These are phyloP conservation scores for Amaranthus cruentus DNA, from an alignment of 148 eudicot species.

Conservation along the genomic window DNA sequence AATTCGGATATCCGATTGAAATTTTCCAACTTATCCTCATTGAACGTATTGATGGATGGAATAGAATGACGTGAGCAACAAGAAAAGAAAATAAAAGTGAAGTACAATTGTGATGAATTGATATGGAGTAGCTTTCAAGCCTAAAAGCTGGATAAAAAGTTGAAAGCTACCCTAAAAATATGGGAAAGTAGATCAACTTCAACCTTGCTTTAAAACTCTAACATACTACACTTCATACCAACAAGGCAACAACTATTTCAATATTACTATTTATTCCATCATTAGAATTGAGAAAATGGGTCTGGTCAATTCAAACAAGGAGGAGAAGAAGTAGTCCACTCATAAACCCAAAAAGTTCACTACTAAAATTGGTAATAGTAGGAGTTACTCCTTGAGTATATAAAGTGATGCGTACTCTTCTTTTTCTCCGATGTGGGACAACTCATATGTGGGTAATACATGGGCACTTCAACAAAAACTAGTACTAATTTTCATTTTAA, in stretches of 20 bases:
- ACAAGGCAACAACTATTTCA: constrained; percentile 10
- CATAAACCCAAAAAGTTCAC: too few species aligned
- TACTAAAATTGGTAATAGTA: too few species aligned
- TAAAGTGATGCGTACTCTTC: too few species aligned
- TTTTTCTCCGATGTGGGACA: too few species aligned
- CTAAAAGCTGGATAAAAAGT: constrained; percentile 7
- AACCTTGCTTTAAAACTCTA: not conserved
- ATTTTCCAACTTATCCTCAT: too few species aligned
- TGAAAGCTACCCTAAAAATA: constrained; percentile 9
- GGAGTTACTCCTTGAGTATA: too few species aligned
- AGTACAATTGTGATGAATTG: constrained; percentile 4
- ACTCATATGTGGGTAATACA: too few species aligned
- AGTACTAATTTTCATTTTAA: constrained; percentile 7
- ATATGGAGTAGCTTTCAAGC: not conserved
- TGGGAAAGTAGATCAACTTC: constrained; percentile 5
- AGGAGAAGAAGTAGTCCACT: too few species aligned
- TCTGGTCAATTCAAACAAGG: too few species aligned
- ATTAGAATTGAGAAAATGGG: not conserved
- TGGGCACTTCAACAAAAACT: not conserved
- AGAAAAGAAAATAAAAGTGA: constrained; percentile 11
- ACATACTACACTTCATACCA: constrained; percentile 18
- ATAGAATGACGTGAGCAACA: constrained; percentile 4
- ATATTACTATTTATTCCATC: not conserved
- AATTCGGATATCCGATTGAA: too few species aligned
- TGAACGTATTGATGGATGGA: too few species aligned